Evolutionary conservation across 169 alveolate species (phyloP).

Genomic region (Cryptosporidium viatorum): DNA sequence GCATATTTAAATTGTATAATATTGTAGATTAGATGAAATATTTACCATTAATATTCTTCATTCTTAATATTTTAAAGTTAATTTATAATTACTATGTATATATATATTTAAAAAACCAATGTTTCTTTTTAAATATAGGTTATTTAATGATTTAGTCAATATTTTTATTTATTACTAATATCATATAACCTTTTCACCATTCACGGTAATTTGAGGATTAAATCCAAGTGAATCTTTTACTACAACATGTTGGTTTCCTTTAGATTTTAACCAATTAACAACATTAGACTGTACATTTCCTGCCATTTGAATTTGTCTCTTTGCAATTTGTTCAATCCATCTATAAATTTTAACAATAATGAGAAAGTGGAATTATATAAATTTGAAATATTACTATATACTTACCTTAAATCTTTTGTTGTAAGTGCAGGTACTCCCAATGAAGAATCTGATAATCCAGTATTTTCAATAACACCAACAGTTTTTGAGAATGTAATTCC

Average conservation of each 20-base stretch:
- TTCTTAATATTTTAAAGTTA: background rate
- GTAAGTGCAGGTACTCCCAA: constrained; percentile 67
- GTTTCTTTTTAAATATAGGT: background rate
- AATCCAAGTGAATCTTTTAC: constrained; percentile 68
- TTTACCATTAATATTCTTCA: background rate
- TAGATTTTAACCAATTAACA: constrained; percentile 56
- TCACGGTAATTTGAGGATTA: constrained; percentile 63
- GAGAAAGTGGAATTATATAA: background rate
- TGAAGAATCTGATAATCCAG: constrained; percentile 62
- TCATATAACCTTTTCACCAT: constrained; percentile 61
- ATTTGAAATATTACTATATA: background rate
- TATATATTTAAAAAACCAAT: background rate
- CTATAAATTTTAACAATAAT: constrained; percentile 9
- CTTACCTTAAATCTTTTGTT: constrained; percentile 73
- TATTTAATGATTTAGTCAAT: background rate
- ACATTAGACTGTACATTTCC: constrained; percentile 70
- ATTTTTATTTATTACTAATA: background rate
- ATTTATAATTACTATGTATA: background rate
- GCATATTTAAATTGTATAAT: background rate
- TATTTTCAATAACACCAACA: constrained; percentile 18
- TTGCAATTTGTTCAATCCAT: constrained; percentile 74
- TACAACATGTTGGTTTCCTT: constrained; percentile 64
- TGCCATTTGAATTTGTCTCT: constrained; percentile 55
- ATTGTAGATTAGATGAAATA: too few relatives aligned
- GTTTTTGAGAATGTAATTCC: constrained; percentile 55